A percentile compares a stretch with the other conserved stretches of the same genome.
phyloP scores from a whole-genome alignment of 1,139 yeast species.

The Debaryomyces sp. region DNA sequence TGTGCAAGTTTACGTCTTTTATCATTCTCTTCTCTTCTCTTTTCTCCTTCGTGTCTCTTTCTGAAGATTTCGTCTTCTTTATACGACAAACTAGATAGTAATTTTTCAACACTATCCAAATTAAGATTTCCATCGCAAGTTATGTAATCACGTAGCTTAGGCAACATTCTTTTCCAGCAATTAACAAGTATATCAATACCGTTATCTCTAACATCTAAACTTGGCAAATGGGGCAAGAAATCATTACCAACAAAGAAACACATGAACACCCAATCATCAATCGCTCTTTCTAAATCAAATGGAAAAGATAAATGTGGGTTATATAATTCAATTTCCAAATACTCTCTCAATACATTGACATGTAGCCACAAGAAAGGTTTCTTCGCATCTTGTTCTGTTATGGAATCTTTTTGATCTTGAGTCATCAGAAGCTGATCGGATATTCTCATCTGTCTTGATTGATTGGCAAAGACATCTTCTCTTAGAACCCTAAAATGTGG shows the following conservation, averaged over 20 bases:
- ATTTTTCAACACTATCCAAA: conserved; percentile 71
- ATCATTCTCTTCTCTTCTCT: conserved; percentile 62
- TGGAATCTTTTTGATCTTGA: conserved; percentile 56
- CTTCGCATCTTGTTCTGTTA: conserved; percentile 58
- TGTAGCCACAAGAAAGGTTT: conserved; percentile 96
- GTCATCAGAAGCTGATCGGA: conserved; percentile 61
- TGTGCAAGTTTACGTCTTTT: conserved; percentile 58
- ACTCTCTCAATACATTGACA: conserved; percentile 84
- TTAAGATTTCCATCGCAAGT: conserved; percentile 89
- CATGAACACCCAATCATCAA: conserved; percentile 99
- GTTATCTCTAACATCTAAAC: conserved; percentile 91
- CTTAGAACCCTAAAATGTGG: conserved; percentile 93
- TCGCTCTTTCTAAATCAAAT: conserved; percentile 90
- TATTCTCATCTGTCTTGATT: conserved; percentile 47
- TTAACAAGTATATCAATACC: conserved; percentile 81
- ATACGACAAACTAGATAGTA: conserved; percentile 64
- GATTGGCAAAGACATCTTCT: conserved; percentile 91
- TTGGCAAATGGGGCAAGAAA: conserved; percentile 95
- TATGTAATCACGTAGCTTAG: conserved; percentile 70
- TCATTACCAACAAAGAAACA: conserved; percentile 99
- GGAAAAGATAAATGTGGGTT: conserved; percentile 71
- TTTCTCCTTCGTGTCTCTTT: conserved; percentile 66
- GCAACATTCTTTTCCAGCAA: conserved; percentile 80
- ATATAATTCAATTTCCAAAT: conserved; percentile 77
- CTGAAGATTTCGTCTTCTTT: conserved; percentile 84